Percentiles rank a stretch among this genome's conserved stretches.
Conservation (phyloP, 768 basidiomycete genomes). For the Tubosaeta sp. region DNA sequence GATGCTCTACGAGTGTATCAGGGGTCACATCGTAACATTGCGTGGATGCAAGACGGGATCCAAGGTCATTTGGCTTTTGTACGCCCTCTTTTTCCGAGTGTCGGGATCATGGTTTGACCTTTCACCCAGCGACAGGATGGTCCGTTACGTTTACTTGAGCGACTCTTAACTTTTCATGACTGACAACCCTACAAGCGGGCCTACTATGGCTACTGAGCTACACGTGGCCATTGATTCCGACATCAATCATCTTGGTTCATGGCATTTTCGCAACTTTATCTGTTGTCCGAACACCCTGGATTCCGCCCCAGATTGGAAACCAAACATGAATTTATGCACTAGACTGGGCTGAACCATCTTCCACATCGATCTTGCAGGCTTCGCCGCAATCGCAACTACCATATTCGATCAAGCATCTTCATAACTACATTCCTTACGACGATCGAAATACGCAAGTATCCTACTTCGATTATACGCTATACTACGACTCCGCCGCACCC, state of each 20-base stretch:
- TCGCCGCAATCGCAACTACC: constrained; percentile 9
- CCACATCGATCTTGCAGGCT: constrained; percentile 29
- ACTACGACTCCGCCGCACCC: constrained; percentile 14
- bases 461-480: constrained; percentile 19
- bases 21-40: constrained; percentile 85
- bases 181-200: constrained; percentile 42
- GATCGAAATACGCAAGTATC: constrained; percentile 25
- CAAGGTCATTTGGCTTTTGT: constrained; percentile 90
- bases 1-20: constrained; percentile 78
- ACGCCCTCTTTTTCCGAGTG: constrained; percentile 15
- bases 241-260: constrained; percentile 28
- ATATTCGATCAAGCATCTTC: constrained; percentile 25
- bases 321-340: constrained; percentile 22
- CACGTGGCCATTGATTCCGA: constrained; percentile 6
- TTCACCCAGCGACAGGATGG: constrained; percentile 55
- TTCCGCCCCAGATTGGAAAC: constrained; percentile 22
- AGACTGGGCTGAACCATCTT: constrained; percentile 23
- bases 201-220: constrained; percentile 54
- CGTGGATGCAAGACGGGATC: constrained; percentile 89
- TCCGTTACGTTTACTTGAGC: constrained; percentile 18
- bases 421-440: constrained; percentile 20
- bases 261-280: constrained; percentile 23
- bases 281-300: constrained; percentile 13
- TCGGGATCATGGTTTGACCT: constrained; percentile 1
- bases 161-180: constrained; percentile 8